These are phyloP conservation scores for Candida dajiaensis DNA, from an alignment of 805 yeast species.

Conservation along the genomic window DNA sequence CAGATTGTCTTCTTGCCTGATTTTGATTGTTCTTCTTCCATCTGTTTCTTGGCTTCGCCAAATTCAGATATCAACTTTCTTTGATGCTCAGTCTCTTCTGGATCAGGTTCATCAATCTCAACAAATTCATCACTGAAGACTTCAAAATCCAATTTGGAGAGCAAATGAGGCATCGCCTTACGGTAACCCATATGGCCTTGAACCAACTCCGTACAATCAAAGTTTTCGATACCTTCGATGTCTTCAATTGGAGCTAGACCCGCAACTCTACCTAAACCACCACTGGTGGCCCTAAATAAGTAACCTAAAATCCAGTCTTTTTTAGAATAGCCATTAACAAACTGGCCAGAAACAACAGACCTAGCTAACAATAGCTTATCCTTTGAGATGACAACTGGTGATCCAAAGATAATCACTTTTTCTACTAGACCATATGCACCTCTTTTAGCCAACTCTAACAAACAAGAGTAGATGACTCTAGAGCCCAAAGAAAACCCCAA, in stretches of 20 bases:
- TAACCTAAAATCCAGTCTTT: conserved; percentile 97
- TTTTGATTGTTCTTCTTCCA: conserved; percentile 39
- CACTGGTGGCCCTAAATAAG: conserved; percentile 90
- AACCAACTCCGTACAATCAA: conserved; percentile 80
- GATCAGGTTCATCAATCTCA: conserved; percentile 95
- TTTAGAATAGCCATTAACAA: conserved; percentile 83
- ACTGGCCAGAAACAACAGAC: conserved; percentile 83
- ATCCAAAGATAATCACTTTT: conserved; percentile 81
- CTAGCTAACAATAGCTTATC: conserved; percentile 77
- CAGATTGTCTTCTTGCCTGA: conserved; percentile 26
- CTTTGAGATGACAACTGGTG: conserved; percentile 73
- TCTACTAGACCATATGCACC: conserved; percentile 88
- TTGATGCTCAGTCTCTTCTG: conserved; percentile 78
- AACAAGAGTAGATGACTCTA: conserved; percentile 83
- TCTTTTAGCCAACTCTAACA: conserved; percentile 75
- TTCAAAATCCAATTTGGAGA: conserved; percentile 67
- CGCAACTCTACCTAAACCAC: conserved; percentile 87
- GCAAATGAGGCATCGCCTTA: conserved; percentile 80
- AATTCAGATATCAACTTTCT: conserved; percentile 78
- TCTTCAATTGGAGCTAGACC: conserved; percentile 76
- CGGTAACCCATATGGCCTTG: conserved; percentile 98
- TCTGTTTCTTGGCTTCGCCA: conserved; percentile 71
- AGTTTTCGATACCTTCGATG: conserved; percentile 67
- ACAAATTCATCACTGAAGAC: conserved; percentile 86
- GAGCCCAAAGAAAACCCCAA: conserved; percentile 95